Conservation (phyloP, 1,284 basidiomycete genomes). For the Apiotrichum montevideense region DNA sequence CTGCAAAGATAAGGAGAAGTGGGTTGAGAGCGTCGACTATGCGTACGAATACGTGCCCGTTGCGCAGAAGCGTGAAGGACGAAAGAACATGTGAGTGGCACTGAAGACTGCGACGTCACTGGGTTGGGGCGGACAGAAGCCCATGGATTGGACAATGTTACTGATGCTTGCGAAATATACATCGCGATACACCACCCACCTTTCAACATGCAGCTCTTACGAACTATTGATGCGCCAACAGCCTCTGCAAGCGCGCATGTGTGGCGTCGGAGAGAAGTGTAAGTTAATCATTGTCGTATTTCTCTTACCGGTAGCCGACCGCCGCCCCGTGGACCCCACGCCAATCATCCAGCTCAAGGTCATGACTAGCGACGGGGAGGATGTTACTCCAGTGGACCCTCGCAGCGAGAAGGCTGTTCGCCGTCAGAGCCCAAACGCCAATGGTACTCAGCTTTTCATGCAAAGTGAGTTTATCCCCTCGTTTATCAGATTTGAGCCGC, state of each 20-base stretch:
- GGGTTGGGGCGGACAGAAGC: not conserved
- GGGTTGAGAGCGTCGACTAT: slow-evolving; percentile 33
- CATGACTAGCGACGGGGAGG: slow-evolving; percentile 59
- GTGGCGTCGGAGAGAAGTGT: slow-evolving; percentile 82
- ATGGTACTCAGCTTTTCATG: slow-evolving; percentile 36
- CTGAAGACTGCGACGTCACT: not conserved
- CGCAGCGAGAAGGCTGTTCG: slow-evolving; percentile 6
- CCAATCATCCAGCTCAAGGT: slow-evolving; percentile 93
- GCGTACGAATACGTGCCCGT: slow-evolving; percentile 45
- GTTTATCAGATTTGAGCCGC: not conserved
- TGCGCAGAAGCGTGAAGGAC: slow-evolving; percentile 22
- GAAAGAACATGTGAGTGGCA: slow-evolving; percentile 29
- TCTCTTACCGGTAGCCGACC: slow-evolving; percentile 59
- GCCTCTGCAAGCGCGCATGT: slow-evolving; percentile 81
- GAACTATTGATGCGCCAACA: slow-evolving; percentile 78
- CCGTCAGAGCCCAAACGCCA: slow-evolving; percentile 15
- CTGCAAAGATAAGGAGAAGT: slow-evolving; percentile 9
- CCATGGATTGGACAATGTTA: not conserved
- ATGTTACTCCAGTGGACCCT: slow-evolving; percentile 23
- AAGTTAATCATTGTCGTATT: slow-evolving; percentile 15
- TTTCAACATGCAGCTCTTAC: slow-evolving; percentile 55
- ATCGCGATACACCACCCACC: not conserved
- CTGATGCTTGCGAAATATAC: not conserved
- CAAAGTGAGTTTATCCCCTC: slow-evolving; percentile 33
- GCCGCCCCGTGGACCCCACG: slow-evolving; percentile 89